A percentile compares a stretch with the other conserved stretches of the same genome.
Evolutionary conservation across 768 basidiomycete species (phyloP).

Genomic region (Trametes cubensis): DNA sequence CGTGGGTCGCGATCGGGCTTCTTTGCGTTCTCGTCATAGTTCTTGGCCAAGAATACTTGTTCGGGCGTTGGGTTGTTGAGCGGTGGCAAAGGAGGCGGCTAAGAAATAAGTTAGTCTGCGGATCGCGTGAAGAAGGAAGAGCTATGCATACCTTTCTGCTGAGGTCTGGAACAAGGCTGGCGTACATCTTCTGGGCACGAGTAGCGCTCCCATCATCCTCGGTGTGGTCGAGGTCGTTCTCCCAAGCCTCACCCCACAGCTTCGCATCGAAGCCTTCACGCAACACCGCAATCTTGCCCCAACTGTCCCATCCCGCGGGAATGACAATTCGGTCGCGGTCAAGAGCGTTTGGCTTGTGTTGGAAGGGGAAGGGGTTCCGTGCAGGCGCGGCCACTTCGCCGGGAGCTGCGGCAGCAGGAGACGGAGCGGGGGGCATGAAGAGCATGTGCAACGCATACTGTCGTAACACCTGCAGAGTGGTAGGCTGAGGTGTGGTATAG

Average conservation of each 20-base stretch:
- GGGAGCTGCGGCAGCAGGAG: constrained; percentile 39
- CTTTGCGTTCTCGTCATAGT: constrained; percentile 90
- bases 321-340: constrained; percentile 92
- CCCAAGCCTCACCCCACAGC: constrained; percentile 79
- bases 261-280: constrained; percentile 90
- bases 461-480: constrained; percentile 73
- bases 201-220: constrained; percentile 46
- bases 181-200: constrained; percentile 71
- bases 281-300: constrained; percentile 92
- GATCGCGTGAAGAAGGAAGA: neutral
- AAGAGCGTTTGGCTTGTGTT: constrained; percentile 84
- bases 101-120: no score
- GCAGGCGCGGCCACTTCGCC: constrained; percentile 49
- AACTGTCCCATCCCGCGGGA: constrained; percentile 97
- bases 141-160: constrained; percentile 62
- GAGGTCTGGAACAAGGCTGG: constrained; percentile 72
- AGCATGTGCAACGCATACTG: constrained; percentile 84
- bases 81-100: constrained; percentile 70
- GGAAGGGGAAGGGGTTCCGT: constrained; percentile 85
- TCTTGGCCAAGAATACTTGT: constrained; percentile 86
- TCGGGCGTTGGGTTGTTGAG: constrained; percentile 86
- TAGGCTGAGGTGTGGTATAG: constrained; percentile 83
- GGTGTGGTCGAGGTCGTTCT: constrained; percentile 55
- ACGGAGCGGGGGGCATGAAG: constrained; percentile 72
- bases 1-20: constrained; percentile 91